phyloP scores from a whole-genome alignment of 257 asterid genomes.

The Solanum tarapatanum region DNA sequence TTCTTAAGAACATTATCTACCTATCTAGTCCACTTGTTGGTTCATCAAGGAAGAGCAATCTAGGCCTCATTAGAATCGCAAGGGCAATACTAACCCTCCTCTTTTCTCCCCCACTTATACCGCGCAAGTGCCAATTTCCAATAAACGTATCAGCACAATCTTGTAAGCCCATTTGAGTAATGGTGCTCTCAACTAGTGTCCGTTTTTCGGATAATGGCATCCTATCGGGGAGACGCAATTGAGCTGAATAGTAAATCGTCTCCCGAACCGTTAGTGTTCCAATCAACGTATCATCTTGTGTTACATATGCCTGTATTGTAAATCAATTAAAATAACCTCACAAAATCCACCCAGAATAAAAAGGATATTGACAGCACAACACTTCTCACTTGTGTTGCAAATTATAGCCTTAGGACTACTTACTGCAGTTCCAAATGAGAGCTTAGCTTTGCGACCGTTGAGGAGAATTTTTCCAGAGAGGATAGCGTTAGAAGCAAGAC shows the following conservation, averaged over 20 bases:
- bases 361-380: background rate
- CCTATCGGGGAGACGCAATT: background rate
- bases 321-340: background rate
- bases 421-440: background rate
- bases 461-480: background rate
- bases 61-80: slow-evolving; percentile 76
- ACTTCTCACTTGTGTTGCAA: background rate
- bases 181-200: background rate
- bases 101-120: slow-evolving; percentile 83
- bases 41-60: slow-evolving; percentile 58
- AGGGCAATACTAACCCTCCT: slow-evolving; percentile 88
- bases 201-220: background rate
- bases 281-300: background rate
- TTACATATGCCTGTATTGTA: background rate
- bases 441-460: background rate
- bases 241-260: background rate
- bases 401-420: background rate
- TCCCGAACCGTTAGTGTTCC: background rate
- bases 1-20: background rate
- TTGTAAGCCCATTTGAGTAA: background rate
- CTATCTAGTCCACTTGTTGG: slow-evolving; percentile 43
- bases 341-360: background rate
- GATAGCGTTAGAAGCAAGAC: background rate
- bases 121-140: slow-evolving; percentile 4
- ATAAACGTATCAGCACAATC: background rate